A percentile compares a stretch with the other conserved stretches of the same genome.
These are phyloP conservation scores for Gentiana dahurica DNA, from an alignment of 257 asterid species.

Conservation along the genomic window DNA sequence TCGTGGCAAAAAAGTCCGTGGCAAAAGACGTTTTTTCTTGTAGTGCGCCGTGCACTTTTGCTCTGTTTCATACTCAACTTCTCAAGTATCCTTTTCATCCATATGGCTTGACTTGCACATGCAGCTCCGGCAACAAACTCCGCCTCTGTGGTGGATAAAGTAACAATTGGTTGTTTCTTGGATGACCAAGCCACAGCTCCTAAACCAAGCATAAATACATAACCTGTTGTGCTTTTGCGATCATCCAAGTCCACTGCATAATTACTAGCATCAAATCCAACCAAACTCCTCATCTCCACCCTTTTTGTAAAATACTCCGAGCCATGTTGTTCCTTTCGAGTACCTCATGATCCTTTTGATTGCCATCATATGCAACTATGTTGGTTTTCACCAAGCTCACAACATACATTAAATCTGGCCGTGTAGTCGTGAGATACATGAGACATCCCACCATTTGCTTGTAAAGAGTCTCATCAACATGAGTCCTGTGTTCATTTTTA, in stretches of 20 bases:
- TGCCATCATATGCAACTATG: background rate
- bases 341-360: background rate
- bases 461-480: background rate
- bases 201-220: background rate
- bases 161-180: no score
- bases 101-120: background rate
- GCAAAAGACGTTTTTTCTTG: no score
- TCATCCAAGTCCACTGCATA: background rate
- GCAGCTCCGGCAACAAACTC: background rate
- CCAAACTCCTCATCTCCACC: background rate
- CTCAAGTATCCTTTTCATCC: background rate
- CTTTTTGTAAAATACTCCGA: background rate
- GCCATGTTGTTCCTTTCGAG: background rate
- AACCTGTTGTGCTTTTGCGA: background rate
- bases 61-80: background rate
- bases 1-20: no score
- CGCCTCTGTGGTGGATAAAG: no score
- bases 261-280: background rate
- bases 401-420: background rate
- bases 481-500: background rate
- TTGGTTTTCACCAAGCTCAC: background rate
- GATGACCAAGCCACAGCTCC: background rate
- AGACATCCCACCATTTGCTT: background rate
- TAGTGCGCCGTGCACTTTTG: no score
- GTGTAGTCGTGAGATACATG: background rate